Evolutionary conservation across 441 rosid genomes (phyloP).

Genomic region (Pelargonium fulgidum): DNA sequence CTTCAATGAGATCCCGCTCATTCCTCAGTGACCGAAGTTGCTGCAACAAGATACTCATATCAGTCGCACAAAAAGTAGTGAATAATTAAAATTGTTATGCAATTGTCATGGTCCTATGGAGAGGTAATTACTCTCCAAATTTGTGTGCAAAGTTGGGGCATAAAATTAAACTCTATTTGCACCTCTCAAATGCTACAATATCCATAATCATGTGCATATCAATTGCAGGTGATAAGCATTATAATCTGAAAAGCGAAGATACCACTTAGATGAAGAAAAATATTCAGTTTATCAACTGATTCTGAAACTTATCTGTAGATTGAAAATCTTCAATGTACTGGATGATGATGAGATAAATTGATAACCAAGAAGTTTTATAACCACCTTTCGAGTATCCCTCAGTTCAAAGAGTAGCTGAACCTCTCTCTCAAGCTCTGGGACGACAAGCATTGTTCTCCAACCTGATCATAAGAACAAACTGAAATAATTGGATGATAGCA

Average conservation of each 20-base stretch:
- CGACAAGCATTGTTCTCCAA: constrained; percentile 98
- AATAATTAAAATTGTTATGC: neutral
- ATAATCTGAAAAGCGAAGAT: neutral
- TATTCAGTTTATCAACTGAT: neutral
- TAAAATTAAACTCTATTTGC: neutral
- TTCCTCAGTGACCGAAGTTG: constrained; percentile 68
- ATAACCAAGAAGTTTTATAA: constrained; percentile 12
- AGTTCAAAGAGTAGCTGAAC: constrained; percentile 77
- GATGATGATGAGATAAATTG: neutral
- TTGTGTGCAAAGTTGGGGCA: neutral
- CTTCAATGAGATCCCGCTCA: constrained; percentile 83
- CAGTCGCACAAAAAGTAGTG: neutral
- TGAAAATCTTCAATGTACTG: neutral
- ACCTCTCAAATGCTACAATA: neutral
- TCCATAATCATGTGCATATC: neutral
- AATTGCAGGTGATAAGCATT: neutral
- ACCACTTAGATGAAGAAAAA: neutral
- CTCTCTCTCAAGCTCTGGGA: constrained; percentile 96
- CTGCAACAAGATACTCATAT: constrained; percentile 33
- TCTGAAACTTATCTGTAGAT: neutral
- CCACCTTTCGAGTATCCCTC: constrained; percentile 73
- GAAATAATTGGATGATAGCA: neutral
- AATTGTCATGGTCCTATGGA: neutral
- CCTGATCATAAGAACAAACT: constrained; percentile 40
- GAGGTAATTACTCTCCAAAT: neutral